Evolutionary conservation across 1,139 yeast species (phyloP).

Genomic region (Lodderomyces metapsilosis): DNA sequence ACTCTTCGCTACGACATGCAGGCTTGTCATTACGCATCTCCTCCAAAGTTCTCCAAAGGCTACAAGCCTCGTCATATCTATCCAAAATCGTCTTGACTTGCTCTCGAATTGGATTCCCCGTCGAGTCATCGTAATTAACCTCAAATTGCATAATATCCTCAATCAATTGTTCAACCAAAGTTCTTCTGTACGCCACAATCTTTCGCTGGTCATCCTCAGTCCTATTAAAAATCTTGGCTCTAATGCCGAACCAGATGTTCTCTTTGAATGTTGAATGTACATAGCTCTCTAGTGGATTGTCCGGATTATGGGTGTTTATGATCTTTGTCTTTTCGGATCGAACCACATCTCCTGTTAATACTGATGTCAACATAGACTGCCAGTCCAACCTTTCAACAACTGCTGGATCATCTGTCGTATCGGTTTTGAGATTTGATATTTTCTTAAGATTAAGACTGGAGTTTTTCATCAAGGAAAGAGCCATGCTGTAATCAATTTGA

Average conservation of each 20-base stretch:
- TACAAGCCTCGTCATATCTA: slow-evolving; percentile 66
- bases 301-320: slow-evolving; percentile 44
- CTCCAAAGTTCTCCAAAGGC: slow-evolving; percentile 75
- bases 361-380: slow-evolving; percentile 92
- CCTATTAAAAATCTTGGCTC: slow-evolving; percentile 81
- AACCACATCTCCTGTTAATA: slow-evolving; percentile 91
- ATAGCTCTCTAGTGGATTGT: slow-evolving; percentile 47
- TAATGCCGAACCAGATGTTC: slow-evolving; percentile 75
- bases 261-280: slow-evolving; percentile 64
- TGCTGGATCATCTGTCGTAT: slow-evolving; percentile 56
- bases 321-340: slow-evolving; percentile 86
- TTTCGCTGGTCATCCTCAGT: slow-evolving; percentile 77
- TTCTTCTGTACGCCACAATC: slow-evolving; percentile 68
- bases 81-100: slow-evolving; percentile 61
- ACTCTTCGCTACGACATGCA: slow-evolving; percentile 61
- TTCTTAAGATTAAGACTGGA: slow-evolving; percentile 36
- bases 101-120: slow-evolving; percentile 30
- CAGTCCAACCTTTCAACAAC: slow-evolving; percentile 86
- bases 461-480: slow-evolving; percentile 35
- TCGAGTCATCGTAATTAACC: slow-evolving; percentile 40
- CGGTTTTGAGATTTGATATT: slow-evolving; percentile 40
- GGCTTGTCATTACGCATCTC: slow-evolving; percentile 84
- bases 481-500: slow-evolving; percentile 42
- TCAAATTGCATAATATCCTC: slow-evolving; percentile 70
- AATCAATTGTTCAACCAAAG: slow-evolving; percentile 70